Evolutionary conservation across 2,329 filamentous ascomycete species (phyloP).

Genomic region (Aureobasidium sp.): DNA sequence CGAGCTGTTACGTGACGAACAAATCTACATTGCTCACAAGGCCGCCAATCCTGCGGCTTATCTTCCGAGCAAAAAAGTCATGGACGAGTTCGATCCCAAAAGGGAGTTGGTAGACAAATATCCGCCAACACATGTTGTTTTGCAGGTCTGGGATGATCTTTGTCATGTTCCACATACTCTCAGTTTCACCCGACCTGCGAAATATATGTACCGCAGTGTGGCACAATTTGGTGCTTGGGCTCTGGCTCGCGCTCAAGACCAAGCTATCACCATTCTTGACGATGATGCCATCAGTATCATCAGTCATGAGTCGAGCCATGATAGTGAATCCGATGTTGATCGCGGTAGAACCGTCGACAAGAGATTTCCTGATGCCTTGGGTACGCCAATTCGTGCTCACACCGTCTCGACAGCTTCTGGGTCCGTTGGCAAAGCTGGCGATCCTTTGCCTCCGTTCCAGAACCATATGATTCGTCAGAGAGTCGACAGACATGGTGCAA

Average conservation of each 20-base stretch:
- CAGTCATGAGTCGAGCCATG: conserved; percentile 39
- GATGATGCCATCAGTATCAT: conserved; percentile 71
- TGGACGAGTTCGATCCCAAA: conserved; percentile 55
- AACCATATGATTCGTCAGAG: conserved; percentile 88
- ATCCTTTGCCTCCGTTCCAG: conserved; percentile 69
- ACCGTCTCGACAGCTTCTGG: conserved; percentile 14
- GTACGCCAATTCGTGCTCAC: conserved; percentile 16
- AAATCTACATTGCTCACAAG: conserved; percentile 92
- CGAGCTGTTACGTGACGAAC: conserved; percentile 85
- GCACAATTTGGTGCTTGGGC: conserved; percentile 93
- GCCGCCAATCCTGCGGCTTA: conserved; percentile 76
- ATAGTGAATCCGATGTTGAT: conserved; percentile 13
- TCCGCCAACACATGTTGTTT: conserved; percentile 78
- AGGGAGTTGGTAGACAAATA: conserved; percentile 52
- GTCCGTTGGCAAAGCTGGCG: conserved; percentile 76
- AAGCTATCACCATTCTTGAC: conserved; percentile 70
- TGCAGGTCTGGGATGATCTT: conserved; percentile 93
- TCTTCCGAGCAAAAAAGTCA: conserved; percentile 54
- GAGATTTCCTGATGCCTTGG: conserved; percentile 2
- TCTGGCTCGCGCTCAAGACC: conserved; percentile 71
- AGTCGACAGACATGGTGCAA: conserved; percentile 68
- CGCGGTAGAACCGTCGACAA: conserved; percentile 12
- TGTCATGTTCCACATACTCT: conserved; percentile 88
- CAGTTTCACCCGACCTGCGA: conserved; percentile 93
- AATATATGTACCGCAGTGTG: conserved; percentile 88